A percentile compares a stretch with the other conserved stretches of the same genome.
phyloP scores from a whole-genome alignment of 2,329 filamentous ascomycete species.

The Hymenotorrendiella dingleyae region DNA sequence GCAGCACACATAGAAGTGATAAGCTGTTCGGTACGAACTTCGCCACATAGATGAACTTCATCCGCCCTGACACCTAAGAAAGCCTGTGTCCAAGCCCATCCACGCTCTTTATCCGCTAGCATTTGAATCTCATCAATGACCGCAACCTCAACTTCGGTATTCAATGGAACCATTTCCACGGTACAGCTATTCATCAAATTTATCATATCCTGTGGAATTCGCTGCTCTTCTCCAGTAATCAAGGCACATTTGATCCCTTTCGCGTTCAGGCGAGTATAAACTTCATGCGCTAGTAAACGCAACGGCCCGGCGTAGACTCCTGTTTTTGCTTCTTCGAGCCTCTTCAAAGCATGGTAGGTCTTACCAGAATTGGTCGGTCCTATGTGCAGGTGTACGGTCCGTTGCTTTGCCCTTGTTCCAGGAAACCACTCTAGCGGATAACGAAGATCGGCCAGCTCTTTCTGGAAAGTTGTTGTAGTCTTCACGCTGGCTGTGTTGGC shows the following conservation, averaged over 20 bases:
- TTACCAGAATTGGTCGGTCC: conserved; percentile 98
- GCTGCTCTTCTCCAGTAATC: conserved; percentile 85
- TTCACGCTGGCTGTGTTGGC: conserved; percentile 44
- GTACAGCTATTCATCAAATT: conserved; percentile 74
- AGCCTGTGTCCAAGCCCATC: conserved; percentile 92
- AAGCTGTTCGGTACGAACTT: conserved; percentile 73
- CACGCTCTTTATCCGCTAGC: conserved; percentile 74
- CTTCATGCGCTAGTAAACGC: conserved; percentile 83
- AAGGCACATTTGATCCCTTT: conserved; percentile 73
- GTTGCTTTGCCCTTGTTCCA: conserved; percentile 69
- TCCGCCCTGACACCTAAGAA: conserved; percentile 79
- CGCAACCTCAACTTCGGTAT: conserved; percentile 63
- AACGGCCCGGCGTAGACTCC: conserved; percentile 91
- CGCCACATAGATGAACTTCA: conserved; percentile 90
- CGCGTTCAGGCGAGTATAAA: conserved; percentile 80
- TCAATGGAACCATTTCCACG: conserved; percentile 73
- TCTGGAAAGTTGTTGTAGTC: conserved; percentile 39
- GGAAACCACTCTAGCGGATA: conserved; percentile 92
- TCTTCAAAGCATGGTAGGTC: conserved; percentile 88
- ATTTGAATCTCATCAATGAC: conserved; percentile 99
- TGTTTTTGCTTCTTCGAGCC: conserved; percentile 65
- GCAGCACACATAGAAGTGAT: conserved; percentile 71
- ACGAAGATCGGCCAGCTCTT: conserved; percentile 71
- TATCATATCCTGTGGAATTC: conserved; percentile 54
- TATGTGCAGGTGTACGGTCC: conserved; percentile 86